A percentile compares a stretch with the other conserved stretches of the same genome.
These are phyloP conservation scores for Hymenoscyphus fraxineus DNA, from an alignment of 2,329 filamentous ascomycete genomes.

Conservation along the genomic window DNA sequence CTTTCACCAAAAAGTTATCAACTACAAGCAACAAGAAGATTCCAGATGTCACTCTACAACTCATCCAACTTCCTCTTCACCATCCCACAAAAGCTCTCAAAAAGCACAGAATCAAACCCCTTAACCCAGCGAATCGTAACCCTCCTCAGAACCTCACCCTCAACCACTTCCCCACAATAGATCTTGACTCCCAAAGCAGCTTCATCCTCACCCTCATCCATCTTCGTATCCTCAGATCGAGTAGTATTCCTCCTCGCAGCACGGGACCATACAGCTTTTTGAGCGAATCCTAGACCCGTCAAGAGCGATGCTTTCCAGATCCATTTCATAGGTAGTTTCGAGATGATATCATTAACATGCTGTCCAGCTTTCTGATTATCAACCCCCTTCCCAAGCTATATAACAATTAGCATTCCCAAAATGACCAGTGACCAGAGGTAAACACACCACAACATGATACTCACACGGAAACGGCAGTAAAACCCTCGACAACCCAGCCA, in stretches of 20 bases:
- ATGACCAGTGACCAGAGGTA: not conserved
- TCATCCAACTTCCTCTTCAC: slow-evolving; percentile 52
- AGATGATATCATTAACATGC: slow-evolving; percentile 31
- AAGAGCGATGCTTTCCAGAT: slow-evolving; percentile 27
- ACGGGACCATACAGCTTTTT: slow-evolving; percentile 35
- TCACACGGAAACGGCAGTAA: slow-evolving; percentile 50
- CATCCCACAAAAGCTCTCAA: slow-evolving; percentile 86
- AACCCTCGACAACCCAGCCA: slow-evolving; percentile 41
- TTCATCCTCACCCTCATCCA: slow-evolving; percentile 35
- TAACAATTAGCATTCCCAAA: slow-evolving; percentile 5
- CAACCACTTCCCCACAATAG: slow-evolving; percentile 39
- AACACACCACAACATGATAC: slow-evolving; percentile 38
- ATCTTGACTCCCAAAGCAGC: slow-evolving; percentile 58
- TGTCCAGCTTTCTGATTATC: slow-evolving; percentile 12
- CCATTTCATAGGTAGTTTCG: slow-evolving; percentile 30
- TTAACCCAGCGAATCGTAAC: slow-evolving; percentile 67
- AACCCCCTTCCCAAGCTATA: slow-evolving; percentile 7
- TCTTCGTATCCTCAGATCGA: slow-evolving; percentile 21
- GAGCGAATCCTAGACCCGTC: slow-evolving; percentile 30
- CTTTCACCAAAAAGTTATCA: too few species aligned
- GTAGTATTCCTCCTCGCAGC: slow-evolving; percentile 38
- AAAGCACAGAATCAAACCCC: slow-evolving; percentile 68
- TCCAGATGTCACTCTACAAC: not conserved
- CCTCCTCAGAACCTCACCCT: slow-evolving; percentile 41
- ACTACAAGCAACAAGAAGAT: too few species aligned